A percentile compares a stretch with the other conserved stretches of the same genome.
Conservation (phyloP, 1,284 basidiomycete species). For the Sporisorium reilianum region DNA sequence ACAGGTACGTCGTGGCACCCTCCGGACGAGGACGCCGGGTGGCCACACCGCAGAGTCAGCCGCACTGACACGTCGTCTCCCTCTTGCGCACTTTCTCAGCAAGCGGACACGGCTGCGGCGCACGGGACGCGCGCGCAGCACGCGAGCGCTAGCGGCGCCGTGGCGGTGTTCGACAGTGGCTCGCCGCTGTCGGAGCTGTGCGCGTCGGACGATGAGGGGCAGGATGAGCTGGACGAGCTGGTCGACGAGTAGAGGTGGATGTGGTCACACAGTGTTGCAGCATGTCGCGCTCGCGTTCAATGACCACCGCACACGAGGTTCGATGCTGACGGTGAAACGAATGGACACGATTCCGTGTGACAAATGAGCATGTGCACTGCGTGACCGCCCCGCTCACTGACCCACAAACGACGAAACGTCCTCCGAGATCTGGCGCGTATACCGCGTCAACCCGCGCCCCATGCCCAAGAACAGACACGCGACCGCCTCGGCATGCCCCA, state of each 20-base stretch:
- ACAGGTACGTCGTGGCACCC: conserved; percentile 8
- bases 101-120: neutral
- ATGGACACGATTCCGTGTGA: neutral
- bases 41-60: neutral
- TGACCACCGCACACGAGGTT: neutral
- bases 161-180: conserved; percentile 10
- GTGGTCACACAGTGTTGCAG: too few relatives aligned
- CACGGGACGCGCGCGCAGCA: neutral
- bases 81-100: neutral
- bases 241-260: conserved; percentile 6
- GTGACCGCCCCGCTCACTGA: conserved; percentile 13
- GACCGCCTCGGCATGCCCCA: conserved; percentile 69
- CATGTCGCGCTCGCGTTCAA: neutral
- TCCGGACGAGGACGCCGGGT: neutral
- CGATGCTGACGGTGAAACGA: neutral
- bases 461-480: conserved; percentile 64
- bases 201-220: neutral
- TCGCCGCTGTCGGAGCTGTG: conserved; percentile 23
- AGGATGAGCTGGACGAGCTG: conserved; percentile 17
- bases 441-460: conserved; percentile 64
- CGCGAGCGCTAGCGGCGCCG: neutral
- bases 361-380: neutral
- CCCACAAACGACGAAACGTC: conserved; percentile 58
- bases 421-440: conserved; percentile 65
- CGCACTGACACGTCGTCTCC: neutral